Percentiles rank a stretch among this genome's conserved stretches.
phyloP scores from a whole-genome alignment of 225 moss, liverwort and hornwort species.

The Rhytidiadelphus loreus region DNA sequence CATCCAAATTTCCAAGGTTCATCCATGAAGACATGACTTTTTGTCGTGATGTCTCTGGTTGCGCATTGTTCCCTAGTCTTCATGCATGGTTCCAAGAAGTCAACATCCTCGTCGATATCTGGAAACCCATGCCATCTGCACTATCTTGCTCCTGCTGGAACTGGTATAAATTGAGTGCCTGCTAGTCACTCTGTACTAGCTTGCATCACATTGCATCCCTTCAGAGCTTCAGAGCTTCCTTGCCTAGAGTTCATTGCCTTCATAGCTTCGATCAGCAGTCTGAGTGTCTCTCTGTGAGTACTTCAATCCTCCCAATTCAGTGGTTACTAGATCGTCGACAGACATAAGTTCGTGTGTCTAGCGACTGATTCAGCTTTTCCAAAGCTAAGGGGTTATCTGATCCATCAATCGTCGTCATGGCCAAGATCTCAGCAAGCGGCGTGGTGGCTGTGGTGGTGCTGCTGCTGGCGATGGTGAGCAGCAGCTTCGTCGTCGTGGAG shows the following conservation, averaged over 20 bases:
- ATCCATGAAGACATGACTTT: background rate
- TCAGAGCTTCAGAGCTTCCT: no score
- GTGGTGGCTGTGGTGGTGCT: background rate
- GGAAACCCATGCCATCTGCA: background rate
- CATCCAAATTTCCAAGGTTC: no score
- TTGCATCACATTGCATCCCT: background rate
- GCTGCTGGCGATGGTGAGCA: background rate
- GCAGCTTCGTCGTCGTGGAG: background rate
- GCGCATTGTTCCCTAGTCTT: background rate
- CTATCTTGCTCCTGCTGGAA: background rate
- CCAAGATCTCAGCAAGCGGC: background rate
- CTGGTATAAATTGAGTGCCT: background rate
- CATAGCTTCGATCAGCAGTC: background rate
- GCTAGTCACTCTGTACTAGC: background rate
- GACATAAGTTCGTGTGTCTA: no score
- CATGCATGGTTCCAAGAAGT: background rate
- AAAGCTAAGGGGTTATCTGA: no score
- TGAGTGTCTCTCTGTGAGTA: background rate
- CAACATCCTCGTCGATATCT: background rate
- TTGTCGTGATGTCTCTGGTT: background rate
- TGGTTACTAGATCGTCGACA: background rate
- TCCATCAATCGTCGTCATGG: background rate
- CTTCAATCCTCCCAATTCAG: background rate
- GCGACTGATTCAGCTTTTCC: background rate
- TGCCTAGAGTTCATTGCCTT: no score